phyloP scores from a whole-genome alignment of 2,329 filamentous ascomycete species.

The Pyricularia pennisetigena region DNA sequence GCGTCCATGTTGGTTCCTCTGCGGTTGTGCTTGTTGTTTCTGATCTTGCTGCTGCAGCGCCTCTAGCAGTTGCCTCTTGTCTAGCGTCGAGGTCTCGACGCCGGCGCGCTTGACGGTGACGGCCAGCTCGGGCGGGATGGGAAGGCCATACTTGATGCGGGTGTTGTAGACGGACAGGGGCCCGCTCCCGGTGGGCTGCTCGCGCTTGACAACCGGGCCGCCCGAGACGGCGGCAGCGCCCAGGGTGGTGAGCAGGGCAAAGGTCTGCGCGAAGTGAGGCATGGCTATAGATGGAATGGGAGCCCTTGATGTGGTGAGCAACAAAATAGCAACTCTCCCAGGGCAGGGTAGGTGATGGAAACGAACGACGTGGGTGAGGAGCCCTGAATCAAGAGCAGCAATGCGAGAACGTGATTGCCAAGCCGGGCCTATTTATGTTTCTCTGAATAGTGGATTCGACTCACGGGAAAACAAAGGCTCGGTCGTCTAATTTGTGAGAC shows the following conservation, averaged over 20 bases:
- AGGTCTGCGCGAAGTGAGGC: neutral
- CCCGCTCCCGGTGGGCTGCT: slow-evolving; percentile 13
- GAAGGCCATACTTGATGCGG: slow-evolving; percentile 25
- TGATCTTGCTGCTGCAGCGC: neutral
- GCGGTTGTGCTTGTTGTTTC: neutral
- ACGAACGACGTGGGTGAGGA: neutral
- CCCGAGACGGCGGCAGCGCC: neutral
- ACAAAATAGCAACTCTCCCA: too few relatives aligned
- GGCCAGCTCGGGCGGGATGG: slow-evolving; percentile 20
- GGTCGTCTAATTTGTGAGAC: neutral
- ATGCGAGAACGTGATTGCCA: neutral
- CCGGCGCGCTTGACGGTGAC: slow-evolving; percentile 14
- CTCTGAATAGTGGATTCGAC: neutral
- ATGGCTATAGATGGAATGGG: neutral
- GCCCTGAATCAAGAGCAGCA: neutral
- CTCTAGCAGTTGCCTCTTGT: neutral
- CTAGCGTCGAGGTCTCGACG: slow-evolving; percentile 12
- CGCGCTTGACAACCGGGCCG: neutral
- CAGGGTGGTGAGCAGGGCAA: neutral
- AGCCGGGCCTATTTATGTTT: neutral
- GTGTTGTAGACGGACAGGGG: slow-evolving; percentile 23
- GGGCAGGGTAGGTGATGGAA: too few relatives aligned
- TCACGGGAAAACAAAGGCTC: neutral
- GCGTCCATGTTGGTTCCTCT: slow-evolving; percentile 13
- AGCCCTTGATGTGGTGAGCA: too few relatives aligned